Evolutionary conservation across 768 basidiomycete species (phyloP).

Genomic region (Lentinula sp.): DNA sequence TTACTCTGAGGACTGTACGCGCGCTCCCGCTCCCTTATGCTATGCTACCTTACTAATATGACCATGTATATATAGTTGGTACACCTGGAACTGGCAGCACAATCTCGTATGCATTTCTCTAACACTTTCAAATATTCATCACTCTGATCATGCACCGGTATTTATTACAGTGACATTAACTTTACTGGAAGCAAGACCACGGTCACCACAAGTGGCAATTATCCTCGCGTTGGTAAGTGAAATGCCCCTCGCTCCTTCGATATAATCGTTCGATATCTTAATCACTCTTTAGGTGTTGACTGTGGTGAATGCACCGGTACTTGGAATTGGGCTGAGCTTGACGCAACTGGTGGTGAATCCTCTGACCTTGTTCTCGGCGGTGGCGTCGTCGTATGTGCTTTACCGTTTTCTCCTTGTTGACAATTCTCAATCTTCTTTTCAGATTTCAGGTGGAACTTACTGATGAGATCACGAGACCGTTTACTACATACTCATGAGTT

Average conservation of each 20-base stretch:
- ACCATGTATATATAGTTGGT: conserved; percentile 21
- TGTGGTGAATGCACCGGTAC: neutral
- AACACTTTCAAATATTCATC: no score
- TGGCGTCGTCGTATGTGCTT: neutral
- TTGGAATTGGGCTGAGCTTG: neutral
- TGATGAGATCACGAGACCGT: no score
- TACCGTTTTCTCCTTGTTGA: no score
- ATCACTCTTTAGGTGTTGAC: neutral
- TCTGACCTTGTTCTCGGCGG: neutral
- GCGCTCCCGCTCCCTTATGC: neutral
- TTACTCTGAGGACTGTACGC: conserved; percentile 12
- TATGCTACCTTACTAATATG: neutral
- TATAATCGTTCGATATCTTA: neutral
- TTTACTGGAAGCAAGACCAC: conserved; percentile 1
- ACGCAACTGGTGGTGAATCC: neutral
- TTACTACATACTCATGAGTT: no score
- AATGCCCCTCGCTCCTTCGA: neutral
- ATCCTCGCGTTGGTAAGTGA: neutral
- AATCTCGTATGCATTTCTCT: conserved; percentile 19
- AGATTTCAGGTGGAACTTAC: no score
- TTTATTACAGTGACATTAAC: neutral
- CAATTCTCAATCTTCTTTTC: no score
- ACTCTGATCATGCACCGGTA: no score
- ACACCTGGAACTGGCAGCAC: conserved; percentile 35
- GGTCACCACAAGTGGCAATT: neutral